Evolutionary conservation across 2,329 filamentous ascomycete species (phyloP).

Genomic region (Talaromyces atroroseus): DNA sequence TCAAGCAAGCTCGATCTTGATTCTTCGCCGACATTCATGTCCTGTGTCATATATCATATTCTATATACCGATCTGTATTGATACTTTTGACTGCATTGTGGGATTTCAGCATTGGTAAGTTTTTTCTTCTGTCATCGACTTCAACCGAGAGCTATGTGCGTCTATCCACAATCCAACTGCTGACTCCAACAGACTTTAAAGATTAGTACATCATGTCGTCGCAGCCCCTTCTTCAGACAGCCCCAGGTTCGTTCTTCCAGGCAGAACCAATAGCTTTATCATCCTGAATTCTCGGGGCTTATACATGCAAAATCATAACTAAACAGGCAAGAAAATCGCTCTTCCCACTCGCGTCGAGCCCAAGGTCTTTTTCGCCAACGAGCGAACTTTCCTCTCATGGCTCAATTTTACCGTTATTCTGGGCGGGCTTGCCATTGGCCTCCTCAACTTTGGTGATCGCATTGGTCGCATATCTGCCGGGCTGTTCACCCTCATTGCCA

Average conservation of each 20-base stretch:
- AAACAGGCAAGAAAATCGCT: conserved; percentile 89
- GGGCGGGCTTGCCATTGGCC: conserved; percentile 89
- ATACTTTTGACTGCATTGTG: neutral
- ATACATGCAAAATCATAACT: neutral
- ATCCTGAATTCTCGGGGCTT: conserved; percentile 4
- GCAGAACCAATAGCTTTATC: neutral
- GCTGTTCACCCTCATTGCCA: conserved; percentile 88
- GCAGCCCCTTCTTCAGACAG: conserved; percentile 91
- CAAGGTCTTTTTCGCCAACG: conserved; percentile 99
- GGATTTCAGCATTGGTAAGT: neutral
- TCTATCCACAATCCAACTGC: neutral
- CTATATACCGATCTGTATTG: neutral
- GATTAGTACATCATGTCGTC: conserved; percentile 64
- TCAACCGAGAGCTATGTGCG: neutral
- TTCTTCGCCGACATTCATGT: neutral
- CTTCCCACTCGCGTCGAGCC: conserved; percentile 96
- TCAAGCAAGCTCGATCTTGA: no score
- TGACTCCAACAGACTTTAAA: neutral
- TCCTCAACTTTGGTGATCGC: conserved; percentile 95
- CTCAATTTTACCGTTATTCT: conserved; percentile 99
- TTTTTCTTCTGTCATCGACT: neutral
- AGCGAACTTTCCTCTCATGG: conserved; percentile 98
- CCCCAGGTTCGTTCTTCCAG: conserved; percentile 62
- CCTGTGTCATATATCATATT: neutral
- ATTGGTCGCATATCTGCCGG: conserved; percentile 91